Evolutionary conservation across 257 asterid species (phyloP), one percentile per base, ranked within the genome.

Genomic region (Solanum bulbocastanum): DNA sequence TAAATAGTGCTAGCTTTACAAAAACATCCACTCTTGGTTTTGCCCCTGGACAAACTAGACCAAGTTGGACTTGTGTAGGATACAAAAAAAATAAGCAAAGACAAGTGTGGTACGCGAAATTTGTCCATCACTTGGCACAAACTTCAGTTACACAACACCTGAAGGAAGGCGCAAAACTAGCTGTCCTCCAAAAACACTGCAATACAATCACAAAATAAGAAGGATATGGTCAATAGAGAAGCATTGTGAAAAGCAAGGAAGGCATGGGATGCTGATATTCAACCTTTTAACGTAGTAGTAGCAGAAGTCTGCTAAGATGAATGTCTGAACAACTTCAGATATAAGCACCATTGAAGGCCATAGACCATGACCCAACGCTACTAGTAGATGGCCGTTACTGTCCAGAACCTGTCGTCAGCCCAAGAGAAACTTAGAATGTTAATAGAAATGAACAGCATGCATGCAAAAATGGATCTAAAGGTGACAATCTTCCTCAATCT

Each of bases 141-240:
- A 18, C 65, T 6, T 56, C 65, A 56, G 65, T 91, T 90, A 93
- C 86, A 94, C 98, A 71, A 94, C 98, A 14, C 98, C 96, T 27
- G 96, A 94, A 30, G 98, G 98, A 90, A 94, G 96, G 92, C 98
- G 94, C 90, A 94, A 86, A 60, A 92, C 94, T 4, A 94, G 96
- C 91, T 94, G 95, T 74, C 98, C 98, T 87, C 96, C 98, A 3
- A 93, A 94, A 82, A 94, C 96, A 88, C 98, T 94, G 96, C 92
- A 87, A 75, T 32, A 40, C 66, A 22, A 8, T 58, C 66, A 58
- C 11, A 58, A 58, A 58, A 40, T 40, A 49, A 76, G 83, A 71
- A 74, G 81, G 86, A 23, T 10, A n/a, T 27, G 49, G 74, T 90
- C 73, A 36, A 60, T 89, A n/a, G 72, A 40, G n/a, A 81, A 30